Percentiles rank a stretch among this genome's conserved stretches.
Conservation (phyloP, 164 flowering plant species). For the Vitis riparia region DNA sequence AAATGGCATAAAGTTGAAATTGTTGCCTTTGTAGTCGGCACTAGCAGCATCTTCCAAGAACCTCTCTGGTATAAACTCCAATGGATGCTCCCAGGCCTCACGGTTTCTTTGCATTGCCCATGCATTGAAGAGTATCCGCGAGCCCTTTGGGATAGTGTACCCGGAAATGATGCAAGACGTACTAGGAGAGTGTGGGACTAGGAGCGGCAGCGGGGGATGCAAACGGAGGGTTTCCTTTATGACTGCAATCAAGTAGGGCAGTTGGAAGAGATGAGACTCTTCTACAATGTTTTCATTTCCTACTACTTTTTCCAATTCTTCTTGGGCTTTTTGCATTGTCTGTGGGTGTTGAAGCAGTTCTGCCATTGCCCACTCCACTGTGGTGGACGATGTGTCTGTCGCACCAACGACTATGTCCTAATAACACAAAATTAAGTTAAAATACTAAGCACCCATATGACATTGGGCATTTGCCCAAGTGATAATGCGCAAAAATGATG, state of each 20-base stretch:
- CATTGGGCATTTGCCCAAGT: too few relatives aligned
- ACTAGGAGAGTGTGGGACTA: constrained; percentile 27
- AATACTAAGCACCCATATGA: too few relatives aligned
- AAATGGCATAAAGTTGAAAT: constrained; percentile 22
- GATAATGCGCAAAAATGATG: too few relatives aligned
- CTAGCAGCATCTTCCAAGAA: background rate
- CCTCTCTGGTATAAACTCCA: too few relatives aligned
- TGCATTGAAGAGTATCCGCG: too few relatives aligned
- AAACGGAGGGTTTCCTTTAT: constrained; percentile 41
- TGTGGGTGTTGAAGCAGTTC: background rate
- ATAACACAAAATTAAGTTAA: too few relatives aligned
- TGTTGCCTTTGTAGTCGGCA: constrained; percentile 16
- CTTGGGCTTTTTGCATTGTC: background rate
- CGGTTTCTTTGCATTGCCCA: too few relatives aligned
- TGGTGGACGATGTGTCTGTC: constrained; percentile 29
- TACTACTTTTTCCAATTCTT: background rate
- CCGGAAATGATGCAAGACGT: constrained; percentile 29
- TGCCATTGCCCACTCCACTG: constrained; percentile 30
- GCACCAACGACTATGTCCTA: constrained; percentile 41
- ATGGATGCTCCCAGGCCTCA: too few relatives aligned
- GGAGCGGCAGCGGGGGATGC: constrained; percentile 33
- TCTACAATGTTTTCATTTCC: constrained; percentile 18
- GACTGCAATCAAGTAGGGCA: constrained; percentile 34
- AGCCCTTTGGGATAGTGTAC: constrained; percentile 26
- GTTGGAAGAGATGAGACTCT: constrained; percentile 28